Base-by-base conservation (phyloP, 2,329 filamentous ascomycete species). In the Neonectria neomacrospora region DNA sequence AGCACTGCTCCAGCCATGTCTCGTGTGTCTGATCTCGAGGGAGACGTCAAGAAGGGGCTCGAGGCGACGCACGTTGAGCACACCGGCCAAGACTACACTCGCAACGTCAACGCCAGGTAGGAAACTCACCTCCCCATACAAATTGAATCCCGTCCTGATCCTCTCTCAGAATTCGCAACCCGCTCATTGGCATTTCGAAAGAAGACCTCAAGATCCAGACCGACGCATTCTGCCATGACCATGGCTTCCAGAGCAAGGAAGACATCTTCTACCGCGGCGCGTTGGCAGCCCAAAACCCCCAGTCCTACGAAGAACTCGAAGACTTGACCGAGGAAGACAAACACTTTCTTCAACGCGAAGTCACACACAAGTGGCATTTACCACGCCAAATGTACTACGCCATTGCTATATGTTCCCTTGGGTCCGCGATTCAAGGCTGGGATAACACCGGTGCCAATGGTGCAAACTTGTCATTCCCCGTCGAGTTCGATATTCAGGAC, bases 401-500 rank as follows among this genome's bases (percentile, higher is more conserved):
- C 45, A 73, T 76, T 32, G 71, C 71, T 2, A 59, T 76, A 0
- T 76, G 74, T 28, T 76, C 75, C 5, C 66, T 76, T 1, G 74
- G 74, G 0, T 73, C 75, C 9, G 75, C 75, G 0, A 67, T 76
- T 1, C 75, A 76, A 58, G 80, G 82, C 5, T 84, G 82, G 82
- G 82, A 83, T 60, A 80, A 82, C 54, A 81, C 79, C 5, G 79
- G 80, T 5, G 74, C 76, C 3, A 78, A 78, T 18, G 79, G 78
- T 0, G 79, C 79, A 22, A 80, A 81, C 54, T 69, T 81, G 7
- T 77, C 77, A 0, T 80, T 79, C 48, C 77, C 78, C 0, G 57
- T 67, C 14, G 76, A 74, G 50, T 78, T 80, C 20, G 77, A 76
- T 10, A 78, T 80, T 11, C 64, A 71, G 28, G 50, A 75, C 23